Base-by-base conservation (phyloP, 176 grass and related monocot species). In the Bolboschoenus planiculmis region DNA sequence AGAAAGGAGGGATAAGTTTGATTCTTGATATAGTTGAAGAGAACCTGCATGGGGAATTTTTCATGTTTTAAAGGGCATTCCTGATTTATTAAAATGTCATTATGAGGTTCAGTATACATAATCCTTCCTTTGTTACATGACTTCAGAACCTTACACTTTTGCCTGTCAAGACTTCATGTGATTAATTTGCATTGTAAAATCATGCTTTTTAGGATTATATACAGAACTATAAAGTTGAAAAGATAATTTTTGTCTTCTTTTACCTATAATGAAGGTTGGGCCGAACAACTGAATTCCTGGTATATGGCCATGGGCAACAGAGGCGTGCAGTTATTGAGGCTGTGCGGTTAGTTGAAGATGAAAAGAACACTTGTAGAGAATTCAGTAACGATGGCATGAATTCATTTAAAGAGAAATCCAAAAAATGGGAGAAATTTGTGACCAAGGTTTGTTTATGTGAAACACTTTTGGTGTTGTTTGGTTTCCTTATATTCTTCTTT, bases 401-500 rank as follows among this genome's bases (percentile, higher is more conserved):
- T 31, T 91, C 43, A 82, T 94, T 90, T 70, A 97, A 97, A 83
- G 92, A 94, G 77, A 92, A 91, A 90, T 91, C 90, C 68, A 92
- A 94, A 85, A 97, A 92, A 81, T 97, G 90, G 92, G 88, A 91
- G 74, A 97, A 97, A 78, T 92, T 94, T 88, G 87, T 97, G 43
- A 85, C 88, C 64, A 90, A 94, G 95, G 95, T 92, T 31, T 83
- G 29, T 79, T 84, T 78, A 16, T 83, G 18, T 8, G 11, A 39
- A 7, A 10, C 0, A 6, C 0, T 81, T 73, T 73, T 73, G 33
- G 31, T 26, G 40, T 27, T 61, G 5, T 40, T 61, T 59, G 20
- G 78, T 26, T 81, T 81, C 39, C 24, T 58, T 4, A 29, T 10
- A 56, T 81, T 37, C 21, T 42, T 44, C 9, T 70, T 31, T 73